phyloP scores from a whole-genome alignment of 2,329 filamentous ascomycete genomes.

The Fusarium sp. region DNA sequence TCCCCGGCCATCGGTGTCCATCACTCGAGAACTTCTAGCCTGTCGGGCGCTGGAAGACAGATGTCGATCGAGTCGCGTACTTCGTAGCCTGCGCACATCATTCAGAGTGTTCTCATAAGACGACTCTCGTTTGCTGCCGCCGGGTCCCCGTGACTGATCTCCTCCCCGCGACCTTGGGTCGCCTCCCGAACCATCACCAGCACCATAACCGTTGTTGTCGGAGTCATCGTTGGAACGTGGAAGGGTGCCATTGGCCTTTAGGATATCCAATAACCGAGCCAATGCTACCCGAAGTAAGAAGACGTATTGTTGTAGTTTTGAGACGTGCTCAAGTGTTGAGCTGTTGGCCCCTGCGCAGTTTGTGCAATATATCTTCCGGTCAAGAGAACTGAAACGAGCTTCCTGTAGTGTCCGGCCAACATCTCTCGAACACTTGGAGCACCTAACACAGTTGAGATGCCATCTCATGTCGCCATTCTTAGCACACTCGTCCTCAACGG shows the following conservation, averaged over 20 bases:
- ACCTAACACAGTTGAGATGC: constrained; percentile 86
- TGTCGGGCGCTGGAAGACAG: constrained; percentile 93
- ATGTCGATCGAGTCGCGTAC: constrained; percentile 93
- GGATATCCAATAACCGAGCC: constrained; percentile 86
- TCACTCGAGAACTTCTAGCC: constrained; percentile 89
- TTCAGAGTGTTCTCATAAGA: constrained; percentile 96
- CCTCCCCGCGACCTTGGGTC: constrained; percentile 61
- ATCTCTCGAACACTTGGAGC: constrained; percentile 73
- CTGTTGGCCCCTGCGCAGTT: constrained; percentile 70
- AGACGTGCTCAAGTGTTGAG: constrained; percentile 76
- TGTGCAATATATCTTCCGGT: constrained; percentile 78
- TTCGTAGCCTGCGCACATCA: constrained; percentile 90
- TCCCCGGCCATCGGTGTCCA: constrained; percentile 73
- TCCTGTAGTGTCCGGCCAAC: constrained; percentile 76
- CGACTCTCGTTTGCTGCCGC: constrained; percentile 67
- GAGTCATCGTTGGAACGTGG: constrained; percentile 80
- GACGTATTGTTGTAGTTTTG: constrained; percentile 92
- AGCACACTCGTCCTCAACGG: constrained; percentile 95
- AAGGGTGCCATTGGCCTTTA: constrained; percentile 85
- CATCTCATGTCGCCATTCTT: constrained; percentile 81
- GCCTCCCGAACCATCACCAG: constrained; percentile 62
- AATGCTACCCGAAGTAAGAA: constrained; percentile 93
- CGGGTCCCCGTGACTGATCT: constrained; percentile 35
- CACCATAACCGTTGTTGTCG: constrained; percentile 54
- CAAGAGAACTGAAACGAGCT: constrained; percentile 76